Base-by-base conservation (phyloP, 768 basidiomycete species). In the Asterophora lycoperdoides region DNA sequence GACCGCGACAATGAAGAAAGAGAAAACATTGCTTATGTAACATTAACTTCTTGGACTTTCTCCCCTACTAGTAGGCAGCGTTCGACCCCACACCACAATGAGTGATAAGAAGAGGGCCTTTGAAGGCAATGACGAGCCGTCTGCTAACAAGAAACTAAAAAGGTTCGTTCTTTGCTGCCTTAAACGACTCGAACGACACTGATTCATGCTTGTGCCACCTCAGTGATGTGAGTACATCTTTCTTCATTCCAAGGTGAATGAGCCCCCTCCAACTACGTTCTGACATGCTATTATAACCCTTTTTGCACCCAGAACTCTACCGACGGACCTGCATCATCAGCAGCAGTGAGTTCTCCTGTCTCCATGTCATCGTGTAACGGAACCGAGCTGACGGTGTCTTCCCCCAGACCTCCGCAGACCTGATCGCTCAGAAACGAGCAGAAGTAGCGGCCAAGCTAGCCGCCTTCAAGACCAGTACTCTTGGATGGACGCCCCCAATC, bases 391-490 rank as follows among this genome's bases (percentile, higher is more conserved):
- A 34, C 8, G 6, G 6, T 46, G 19, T 30, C 38, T 49, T 34
- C 34, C 20, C 19, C 19, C 35, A 55, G 56, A 17, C 44, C 1
- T 35, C 52, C 46, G 79, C 80, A 56, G 85, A 79, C 26, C 77
- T 89, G 57, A 90, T 92, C 46, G 84, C 86, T 17, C 86, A 87
- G 67, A 89, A 89, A 67, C 77, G 84, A 33, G 88, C 89, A 5
- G 87, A 92, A 65, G 84, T 94, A 53, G 77, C 86, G 9, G 91
- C 92, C 13, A 93, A 91, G 64, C 74, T 89, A 18, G 91, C 91
- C 2, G 82, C 83, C 2, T 84, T 90, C 77, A 80, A 77, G 63
- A 73, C 65, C 38, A 64, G 64, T 17, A 64, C 68, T 1, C 51
- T 73, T 28, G 65, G 67, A 2, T 54, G 55, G 44, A 59, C 60